These are phyloP conservation scores for Amborella trichopoda DNA, from an alignment of 164 flowering plant species.

Conservation along the genomic window DNA sequence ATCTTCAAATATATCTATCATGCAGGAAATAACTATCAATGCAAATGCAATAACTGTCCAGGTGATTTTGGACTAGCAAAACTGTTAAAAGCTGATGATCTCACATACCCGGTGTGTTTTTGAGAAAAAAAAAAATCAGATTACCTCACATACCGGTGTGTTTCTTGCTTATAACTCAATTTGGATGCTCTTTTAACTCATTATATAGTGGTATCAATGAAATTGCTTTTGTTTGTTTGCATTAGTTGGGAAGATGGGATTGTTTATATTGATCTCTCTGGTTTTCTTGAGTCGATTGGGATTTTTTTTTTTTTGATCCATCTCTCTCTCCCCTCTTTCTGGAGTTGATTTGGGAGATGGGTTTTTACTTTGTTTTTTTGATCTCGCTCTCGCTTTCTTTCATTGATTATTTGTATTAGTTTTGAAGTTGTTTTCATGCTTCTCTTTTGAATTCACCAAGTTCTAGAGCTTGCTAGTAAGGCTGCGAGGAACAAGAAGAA, in stretches of 20 bases:
- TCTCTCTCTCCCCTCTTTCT: too few relatives aligned
- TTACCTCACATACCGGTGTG: too few relatives aligned
- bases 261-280: slow-evolving; percentile 9
- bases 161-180: background rate
- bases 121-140: too few relatives aligned
- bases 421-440: too few relatives aligned
- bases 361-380: background rate
- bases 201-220: slow-evolving; percentile 4
- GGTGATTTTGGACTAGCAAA: too few relatives aligned
- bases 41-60: too few relatives aligned
- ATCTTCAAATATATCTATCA: too few relatives aligned
- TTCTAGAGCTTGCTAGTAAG: slow-evolving; percentile 11
- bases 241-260: slow-evolving; percentile 7
- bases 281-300: slow-evolving; percentile 9
- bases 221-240: slow-evolving; percentile 5
- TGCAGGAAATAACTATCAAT: too few relatives aligned
- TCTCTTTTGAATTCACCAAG: background rate
- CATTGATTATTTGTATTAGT: too few relatives aligned
- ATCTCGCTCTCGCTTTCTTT: background rate
- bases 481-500: slow-evolving; percentile 12
- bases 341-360: too few relatives aligned
- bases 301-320: too few relatives aligned
- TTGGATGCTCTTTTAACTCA: background rate
- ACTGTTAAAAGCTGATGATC: background rate
- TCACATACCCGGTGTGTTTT: background rate